These are phyloP conservation scores for Lasiodiplodia gonubiensis DNA, from an alignment of 2,329 filamentous ascomycete species.

Conservation along the genomic window DNA sequence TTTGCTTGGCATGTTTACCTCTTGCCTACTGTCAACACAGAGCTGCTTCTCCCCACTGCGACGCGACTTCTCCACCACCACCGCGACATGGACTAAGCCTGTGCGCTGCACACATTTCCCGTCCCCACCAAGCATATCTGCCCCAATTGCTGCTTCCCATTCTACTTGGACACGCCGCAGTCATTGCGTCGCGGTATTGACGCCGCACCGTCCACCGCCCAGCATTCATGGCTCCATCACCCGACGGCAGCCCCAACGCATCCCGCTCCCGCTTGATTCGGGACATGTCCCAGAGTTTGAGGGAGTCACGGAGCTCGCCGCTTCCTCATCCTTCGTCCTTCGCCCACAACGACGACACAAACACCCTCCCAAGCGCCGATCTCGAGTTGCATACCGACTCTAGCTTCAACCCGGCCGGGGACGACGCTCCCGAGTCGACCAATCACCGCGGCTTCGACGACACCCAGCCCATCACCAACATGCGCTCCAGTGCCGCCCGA, in stretches of 20 bases:
- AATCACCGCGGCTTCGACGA: conserved; percentile 40
- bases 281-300: conserved; percentile 39
- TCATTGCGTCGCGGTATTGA: conserved; percentile 2
- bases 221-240: conserved; percentile 44
- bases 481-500: conserved; percentile 48
- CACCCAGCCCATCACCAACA: conserved; percentile 40
- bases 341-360: conserved; percentile 34
- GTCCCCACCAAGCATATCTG: not conserved
- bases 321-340: conserved; percentile 37
- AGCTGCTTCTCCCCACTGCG: conserved; percentile 20
- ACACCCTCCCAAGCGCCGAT: conserved; percentile 37
- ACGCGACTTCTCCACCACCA: conserved; percentile 29
- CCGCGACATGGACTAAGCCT: conserved; percentile 21
- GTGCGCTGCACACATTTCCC: not conserved
- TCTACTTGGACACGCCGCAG: conserved; percentile 8
- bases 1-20: conserved; percentile 28
- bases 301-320: conserved; percentile 39
- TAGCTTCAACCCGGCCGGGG: conserved; percentile 32
- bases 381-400: conserved; percentile 39
- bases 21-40: conserved; percentile 12
- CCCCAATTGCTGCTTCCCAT: conserved; percentile 22
- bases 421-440: conserved; percentile 47
- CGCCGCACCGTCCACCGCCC: conserved; percentile 2
- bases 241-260: conserved; percentile 39
- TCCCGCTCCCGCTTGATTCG: conserved; percentile 46